Evolutionary conservation across 371 early-diverging fungal species (phyloP).

Genomic region (Lichtheimia corymbifera): DNA sequence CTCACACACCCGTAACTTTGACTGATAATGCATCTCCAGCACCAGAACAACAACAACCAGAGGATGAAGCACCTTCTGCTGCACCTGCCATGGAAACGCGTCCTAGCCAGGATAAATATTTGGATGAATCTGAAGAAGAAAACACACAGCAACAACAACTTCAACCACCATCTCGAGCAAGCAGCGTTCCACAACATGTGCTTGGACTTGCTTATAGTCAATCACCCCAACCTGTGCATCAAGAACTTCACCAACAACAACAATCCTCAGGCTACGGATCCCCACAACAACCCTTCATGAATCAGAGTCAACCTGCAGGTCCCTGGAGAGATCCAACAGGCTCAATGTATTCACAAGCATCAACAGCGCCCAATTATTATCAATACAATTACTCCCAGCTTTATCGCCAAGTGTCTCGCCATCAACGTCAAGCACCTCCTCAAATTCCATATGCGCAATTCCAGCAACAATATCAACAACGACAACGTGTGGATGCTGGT

Average conservation of each 20-base stretch:
- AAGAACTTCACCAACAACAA: constrained; percentile 14
- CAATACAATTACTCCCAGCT: constrained; percentile 39
- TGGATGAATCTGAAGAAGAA: constrained; percentile 8
- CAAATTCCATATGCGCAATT: constrained; percentile 46
- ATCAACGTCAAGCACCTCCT: constrained; percentile 25
- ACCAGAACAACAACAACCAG: not conserved
- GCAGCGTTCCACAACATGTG: constrained; percentile 5
- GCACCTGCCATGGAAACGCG: constrained; percentile 4
- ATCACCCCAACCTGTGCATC: constrained; percentile 24
- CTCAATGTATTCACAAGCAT: constrained; percentile 11
- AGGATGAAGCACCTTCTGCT: not conserved
- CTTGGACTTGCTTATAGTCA: not conserved
- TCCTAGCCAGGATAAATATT: constrained; percentile 6
- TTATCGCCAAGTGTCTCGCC: constrained; percentile 39
- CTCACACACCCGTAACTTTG: not conserved
- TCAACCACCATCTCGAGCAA: not conserved
- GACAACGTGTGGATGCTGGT: constrained; percentile 35
- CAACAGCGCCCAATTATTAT: constrained; percentile 12
- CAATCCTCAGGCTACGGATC: not conserved
- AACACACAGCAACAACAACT: not conserved
- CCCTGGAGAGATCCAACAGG: constrained; percentile 8
- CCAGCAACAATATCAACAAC: constrained; percentile 36
- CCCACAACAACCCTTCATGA: not conserved
- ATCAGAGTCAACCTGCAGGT: constrained; percentile 10
- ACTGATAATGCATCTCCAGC: too few species aligned